phyloP scores from a whole-genome alignment of 1,139 yeast species.

The Debaryomycetaceae sp. region DNA sequence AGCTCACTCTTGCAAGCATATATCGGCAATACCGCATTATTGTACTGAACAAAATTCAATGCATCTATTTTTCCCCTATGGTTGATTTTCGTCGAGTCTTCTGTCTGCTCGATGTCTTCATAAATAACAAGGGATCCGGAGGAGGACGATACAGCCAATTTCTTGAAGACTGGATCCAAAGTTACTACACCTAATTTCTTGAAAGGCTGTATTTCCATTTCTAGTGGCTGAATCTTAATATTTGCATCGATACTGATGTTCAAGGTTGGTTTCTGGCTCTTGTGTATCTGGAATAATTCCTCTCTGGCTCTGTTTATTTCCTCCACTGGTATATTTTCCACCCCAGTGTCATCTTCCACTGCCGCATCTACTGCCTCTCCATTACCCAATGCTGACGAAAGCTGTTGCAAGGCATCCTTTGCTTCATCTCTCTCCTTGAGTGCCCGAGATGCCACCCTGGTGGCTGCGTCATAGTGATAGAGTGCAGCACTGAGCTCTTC shows the following conservation, averaged over 20 bases:
- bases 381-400: constrained; percentile 31
- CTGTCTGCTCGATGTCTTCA: constrained; percentile 8
- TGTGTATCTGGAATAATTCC: constrained; percentile 40
- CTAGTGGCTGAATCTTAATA: constrained; percentile 8
- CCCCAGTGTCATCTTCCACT: constrained; percentile 5
- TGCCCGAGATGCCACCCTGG: constrained; percentile 75
- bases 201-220: constrained; percentile 11
- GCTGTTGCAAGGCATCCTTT: constrained; percentile 50
- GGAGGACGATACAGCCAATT: constrained; percentile 17
- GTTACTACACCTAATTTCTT: constrained; percentile 12
- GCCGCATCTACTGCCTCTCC: constrained; percentile 7
- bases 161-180: constrained; percentile 11
- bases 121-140: constrained; percentile 22
- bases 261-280: constrained; percentile 35
- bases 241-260: constrained; percentile 18
- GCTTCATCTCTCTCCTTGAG: constrained; percentile 75
- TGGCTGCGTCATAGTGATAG: constrained; percentile 88
- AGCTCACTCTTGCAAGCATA: constrained; percentile 18
- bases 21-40: constrained; percentile 13
- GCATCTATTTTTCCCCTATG: constrained; percentile 15
- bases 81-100: constrained; percentile 8
- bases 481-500: constrained; percentile 74
- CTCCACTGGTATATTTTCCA: constrained; percentile 16
- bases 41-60: constrained; percentile 11
- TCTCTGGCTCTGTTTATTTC: constrained; percentile 32